Evolutionary conservation across 805 yeast genomes (phyloP).

Genomic region (Ogataea philodendri): DNA sequence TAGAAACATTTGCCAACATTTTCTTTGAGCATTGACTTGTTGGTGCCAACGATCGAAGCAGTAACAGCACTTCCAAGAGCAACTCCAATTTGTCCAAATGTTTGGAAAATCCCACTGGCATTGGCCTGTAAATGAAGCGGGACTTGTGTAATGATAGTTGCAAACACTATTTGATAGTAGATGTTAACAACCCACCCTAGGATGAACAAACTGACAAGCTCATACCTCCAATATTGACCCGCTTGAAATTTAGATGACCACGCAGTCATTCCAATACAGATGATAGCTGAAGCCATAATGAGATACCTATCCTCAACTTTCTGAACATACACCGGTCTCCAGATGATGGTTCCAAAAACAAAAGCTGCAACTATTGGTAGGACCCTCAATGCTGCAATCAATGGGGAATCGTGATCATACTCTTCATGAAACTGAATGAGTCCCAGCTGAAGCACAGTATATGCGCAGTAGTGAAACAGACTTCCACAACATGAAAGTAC

Average conservation of each 20-base stretch:
- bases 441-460: constrained; percentile 5
- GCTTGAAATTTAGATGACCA: constrained; percentile 24
- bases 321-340: constrained; percentile 7
- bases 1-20: too few species aligned
- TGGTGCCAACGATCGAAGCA: constrained; percentile 6
- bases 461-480: constrained; percentile 11
- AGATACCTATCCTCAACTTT: constrained; percentile 24
- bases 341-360: constrained; percentile 28
- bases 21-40: too few species aligned
- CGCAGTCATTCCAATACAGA: constrained; percentile 17
- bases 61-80: constrained; percentile 5
- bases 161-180: constrained; percentile 5
- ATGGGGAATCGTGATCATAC: constrained; percentile 30
- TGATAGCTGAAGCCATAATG: constrained; percentile 13
- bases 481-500: constrained; percentile 13
- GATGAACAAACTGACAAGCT: constrained; percentile 3
- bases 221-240: constrained; percentile 6
- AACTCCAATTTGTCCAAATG: constrained; percentile 8
- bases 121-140: constrained; percentile 11
- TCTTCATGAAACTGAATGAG: constrained; percentile 28
- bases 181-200: constrained; percentile 1
- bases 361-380: constrained; percentile 36
- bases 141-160: constrained; percentile 3
- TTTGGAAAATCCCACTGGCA: constrained; percentile 8
- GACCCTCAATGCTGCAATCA: constrained; percentile 37